Base-by-base conservation (phyloP, 768 basidiomycete species). In the Neoboletus brunneissimus region DNA sequence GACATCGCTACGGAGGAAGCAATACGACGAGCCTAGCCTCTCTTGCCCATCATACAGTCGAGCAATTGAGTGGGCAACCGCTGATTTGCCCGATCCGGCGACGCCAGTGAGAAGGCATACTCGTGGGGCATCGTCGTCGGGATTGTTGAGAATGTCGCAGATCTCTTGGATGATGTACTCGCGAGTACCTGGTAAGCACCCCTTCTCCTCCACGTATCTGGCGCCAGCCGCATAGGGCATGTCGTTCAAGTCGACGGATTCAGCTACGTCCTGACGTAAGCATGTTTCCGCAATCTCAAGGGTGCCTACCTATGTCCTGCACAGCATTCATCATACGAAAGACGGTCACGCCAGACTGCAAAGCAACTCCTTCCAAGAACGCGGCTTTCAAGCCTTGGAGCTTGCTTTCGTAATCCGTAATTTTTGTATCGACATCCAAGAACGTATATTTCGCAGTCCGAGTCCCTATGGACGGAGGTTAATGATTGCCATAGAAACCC, bases 1-100 rank as follows among this genome's bases (percentile, higher is more conserved):
- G 12, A 62, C 38, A 13, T 51, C 56, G 6, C 51, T 55, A 2
- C 55, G 60, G 20, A 63, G 54, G 54, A 75, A 70, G 51, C 65
- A 75, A 20, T 65, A 68, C 6, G 69, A 69, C 23, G 73, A 72
- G 18, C 73, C 73, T 2, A 74, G 55, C 25, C 73, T 64, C 31
- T 56, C 18, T 41, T 71, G 59, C 12, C 56, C 54, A 12, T 69
- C 63, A 27, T 71, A 71, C 12, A 60, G 41, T 22, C 48, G 48
- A 47, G 73, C 72, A 22, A 71, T 65, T 8, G 67, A 62, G 45
- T 71, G 65, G 4, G 72, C 73, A 22, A 73, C 53, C 1, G 66
- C 59, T 12, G 73, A 71, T 49, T 74, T 73, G 15, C 72, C 72
- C 1, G 69, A 73, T 20, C 65, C 68, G 0, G 63, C 58, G 18